Conservation (phyloP, 768 basidiomycete genomes). For the Trametes villosa region DNA sequence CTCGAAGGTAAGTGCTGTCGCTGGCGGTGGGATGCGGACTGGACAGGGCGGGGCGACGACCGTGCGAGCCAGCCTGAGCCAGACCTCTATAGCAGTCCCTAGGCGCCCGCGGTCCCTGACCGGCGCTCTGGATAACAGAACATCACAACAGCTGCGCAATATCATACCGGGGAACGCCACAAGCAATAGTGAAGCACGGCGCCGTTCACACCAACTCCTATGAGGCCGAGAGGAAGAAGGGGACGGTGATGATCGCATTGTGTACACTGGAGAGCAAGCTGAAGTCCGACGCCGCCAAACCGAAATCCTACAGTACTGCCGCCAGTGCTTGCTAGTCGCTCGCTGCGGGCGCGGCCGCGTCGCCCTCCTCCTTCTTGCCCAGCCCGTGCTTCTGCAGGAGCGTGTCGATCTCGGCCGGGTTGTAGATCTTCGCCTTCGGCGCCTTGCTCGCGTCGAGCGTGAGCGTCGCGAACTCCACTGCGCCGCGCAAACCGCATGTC, state of each 20-base stretch:
- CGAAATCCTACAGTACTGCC: constrained; percentile 8
- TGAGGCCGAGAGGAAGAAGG: background rate
- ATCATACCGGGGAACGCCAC: background rate
- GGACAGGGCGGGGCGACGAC: constrained; percentile 1
- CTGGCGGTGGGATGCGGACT: background rate
- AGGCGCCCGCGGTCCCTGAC: constrained; percentile 1
- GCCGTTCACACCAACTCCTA: background rate
- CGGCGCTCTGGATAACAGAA: background rate
- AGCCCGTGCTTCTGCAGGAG: constrained; percentile 78
- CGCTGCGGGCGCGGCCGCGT: constrained; percentile 59
- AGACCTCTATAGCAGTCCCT: background rate
- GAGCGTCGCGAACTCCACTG: constrained; percentile 96
- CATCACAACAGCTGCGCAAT: background rate
- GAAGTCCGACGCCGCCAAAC: constrained; percentile 10
- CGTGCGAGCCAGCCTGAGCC: constrained; percentile 8
- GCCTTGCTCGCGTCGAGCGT: constrained; percentile 78
- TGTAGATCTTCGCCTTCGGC: constrained; percentile 91
- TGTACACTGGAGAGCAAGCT: constrained; percentile 17
- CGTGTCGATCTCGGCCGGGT: constrained; percentile 85
- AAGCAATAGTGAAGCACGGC: too few relatives aligned
- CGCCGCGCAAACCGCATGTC: background rate
- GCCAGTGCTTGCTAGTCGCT: too few relatives aligned
- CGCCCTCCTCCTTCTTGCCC: constrained; percentile 87
- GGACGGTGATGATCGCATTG: constrained; percentile 5
- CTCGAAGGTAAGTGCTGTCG: too few relatives aligned